A percentile compares a stretch with the other conserved stretches of the same genome.
phyloP scores from a whole-genome alignment of 2,329 filamentous ascomycete genomes.

The Aspergillus fumigatus region DNA sequence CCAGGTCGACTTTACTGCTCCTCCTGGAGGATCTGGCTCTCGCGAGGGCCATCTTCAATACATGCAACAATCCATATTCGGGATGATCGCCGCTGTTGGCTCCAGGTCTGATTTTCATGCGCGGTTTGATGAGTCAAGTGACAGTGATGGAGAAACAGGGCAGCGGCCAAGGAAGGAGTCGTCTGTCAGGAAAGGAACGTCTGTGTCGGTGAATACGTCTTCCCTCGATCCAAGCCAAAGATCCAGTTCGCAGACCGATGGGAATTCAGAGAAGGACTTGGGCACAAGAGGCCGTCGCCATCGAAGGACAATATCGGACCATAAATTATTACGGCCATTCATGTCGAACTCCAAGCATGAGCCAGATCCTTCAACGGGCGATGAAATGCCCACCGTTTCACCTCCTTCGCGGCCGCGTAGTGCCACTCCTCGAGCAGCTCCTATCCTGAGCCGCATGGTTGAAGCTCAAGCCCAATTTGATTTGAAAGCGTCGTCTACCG shows the following conservation, averaged over 20 bases:
- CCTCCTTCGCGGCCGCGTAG: conserved; percentile 26
- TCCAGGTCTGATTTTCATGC: conserved; percentile 77
- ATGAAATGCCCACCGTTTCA: conserved; percentile 14
- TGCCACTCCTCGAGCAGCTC: conserved; percentile 52
- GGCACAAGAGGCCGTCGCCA: conserved; percentile 43
- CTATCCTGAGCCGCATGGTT: conserved; percentile 73
- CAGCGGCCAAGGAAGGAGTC: conserved; percentile 15
- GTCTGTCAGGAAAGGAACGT: conserved; percentile 1
- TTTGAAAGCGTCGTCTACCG: conserved; percentile 15
- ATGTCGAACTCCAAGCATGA: conserved; percentile 44
- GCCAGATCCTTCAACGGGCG: conserved; percentile 13
- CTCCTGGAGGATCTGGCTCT: conserved; percentile 37
- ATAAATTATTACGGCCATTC: conserved; percentile 58
- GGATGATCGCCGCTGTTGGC: conserved; percentile 82
- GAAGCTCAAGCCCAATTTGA: conserved; percentile 63
- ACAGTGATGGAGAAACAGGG: conserved; percentile 61
- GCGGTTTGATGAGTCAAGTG: conserved; percentile 77
- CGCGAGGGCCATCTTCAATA: conserved; percentile 50
- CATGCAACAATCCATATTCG: conserved; percentile 93
- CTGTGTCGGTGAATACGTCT: conserved; percentile 4
- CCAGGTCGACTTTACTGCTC: conserved; percentile 57
- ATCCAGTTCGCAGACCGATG: neutral
- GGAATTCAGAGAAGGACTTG: conserved; percentile 5
- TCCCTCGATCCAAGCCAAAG: conserved; percentile 3
- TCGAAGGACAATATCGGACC: conserved; percentile 59